phyloP scores from a whole-genome alignment of 2,329 filamentous ascomycete species.

The Stagonosporopsis tanaceti region DNA sequence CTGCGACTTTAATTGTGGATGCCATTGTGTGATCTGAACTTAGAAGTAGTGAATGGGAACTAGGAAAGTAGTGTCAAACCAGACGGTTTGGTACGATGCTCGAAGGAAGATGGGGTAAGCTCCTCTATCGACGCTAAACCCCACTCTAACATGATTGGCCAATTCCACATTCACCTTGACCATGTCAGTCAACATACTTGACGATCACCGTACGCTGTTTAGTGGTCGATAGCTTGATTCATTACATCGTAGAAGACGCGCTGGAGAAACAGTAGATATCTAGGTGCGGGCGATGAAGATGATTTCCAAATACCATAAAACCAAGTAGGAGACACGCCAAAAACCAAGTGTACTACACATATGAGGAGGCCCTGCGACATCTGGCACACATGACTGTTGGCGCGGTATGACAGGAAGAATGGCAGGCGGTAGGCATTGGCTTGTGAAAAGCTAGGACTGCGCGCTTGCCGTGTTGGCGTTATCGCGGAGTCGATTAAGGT shows the following conservation, averaged over 20 bases:
- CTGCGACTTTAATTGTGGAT: constrained; percentile 56
- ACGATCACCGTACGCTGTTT: too few species aligned
- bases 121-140: constrained; percentile 11
- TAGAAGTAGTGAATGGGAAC: too few species aligned
- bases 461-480: not conserved
- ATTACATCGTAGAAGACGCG: not conserved
- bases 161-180: not conserved
- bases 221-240: not conserved
- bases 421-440: not conserved
- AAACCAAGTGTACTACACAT: not conserved
- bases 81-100: not conserved
- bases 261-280: not conserved
- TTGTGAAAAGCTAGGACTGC: not conserved
- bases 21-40: constrained; percentile 46
- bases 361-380: not conserved
- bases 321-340: not conserved
- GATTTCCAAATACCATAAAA: constrained; percentile 3
- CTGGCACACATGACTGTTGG: not conserved
- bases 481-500: not conserved
- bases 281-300: constrained; percentile 5
- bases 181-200: not conserved
- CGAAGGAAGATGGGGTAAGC: constrained; percentile 9
- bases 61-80: not conserved
- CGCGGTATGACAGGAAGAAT: not conserved
- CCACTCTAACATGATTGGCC: constrained; percentile 15